Evolutionary conservation across 192 early-diverging fungal genomes (phyloP), one percentile per base, ranked within the genome.

Genomic region (Linderina pennispora): DNA sequence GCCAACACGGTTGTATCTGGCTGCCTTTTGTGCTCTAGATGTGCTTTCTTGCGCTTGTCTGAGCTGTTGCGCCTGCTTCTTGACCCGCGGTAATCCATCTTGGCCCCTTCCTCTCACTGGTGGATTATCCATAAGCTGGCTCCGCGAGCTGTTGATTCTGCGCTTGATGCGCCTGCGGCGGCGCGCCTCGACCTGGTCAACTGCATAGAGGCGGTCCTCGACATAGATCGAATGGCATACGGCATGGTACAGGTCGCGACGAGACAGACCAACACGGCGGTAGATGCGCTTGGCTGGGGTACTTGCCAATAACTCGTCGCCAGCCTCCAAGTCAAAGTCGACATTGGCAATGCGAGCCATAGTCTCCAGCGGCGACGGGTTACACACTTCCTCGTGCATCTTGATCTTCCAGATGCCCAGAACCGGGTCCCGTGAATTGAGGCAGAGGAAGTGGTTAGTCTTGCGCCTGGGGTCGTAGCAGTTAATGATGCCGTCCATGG

Each of bases 361-460:
- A 0, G 57, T 39, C 26, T 49, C 47, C 3, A 65, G 34, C 22
- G 58, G 58, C 18, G 69, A 65, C 19, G 54, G 58, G 25, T 48
- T 46, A 45, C 62, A 42, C 1, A 73, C 40, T 13, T 73, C 69
- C 19, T 62, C 57, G 47, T 73, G 62, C 69, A 73, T 73, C 50
- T 73, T 65, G 38, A 52, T 53, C 47, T 73, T 73, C 69, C 69
- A 73, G 17, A 73, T 73, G 0, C 69, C 69, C 10, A 73, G 50
- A 20, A 60, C 62, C 11, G 69, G 69, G 34, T 73, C 69, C 15
- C 56, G 53, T 6, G 53, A 44, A 32, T 23, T 52, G 13, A 73
- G 54, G 14, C 50, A 35, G 28, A 73, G 42, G 49, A 46, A 65
- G 40, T 73, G 62, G 40, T 24, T 65, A 15, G 65, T 42, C n/a